Evolutionary conservation across 73 alveolate species (phyloP).

Genomic region (Tetrahymena elliotti): DNA sequence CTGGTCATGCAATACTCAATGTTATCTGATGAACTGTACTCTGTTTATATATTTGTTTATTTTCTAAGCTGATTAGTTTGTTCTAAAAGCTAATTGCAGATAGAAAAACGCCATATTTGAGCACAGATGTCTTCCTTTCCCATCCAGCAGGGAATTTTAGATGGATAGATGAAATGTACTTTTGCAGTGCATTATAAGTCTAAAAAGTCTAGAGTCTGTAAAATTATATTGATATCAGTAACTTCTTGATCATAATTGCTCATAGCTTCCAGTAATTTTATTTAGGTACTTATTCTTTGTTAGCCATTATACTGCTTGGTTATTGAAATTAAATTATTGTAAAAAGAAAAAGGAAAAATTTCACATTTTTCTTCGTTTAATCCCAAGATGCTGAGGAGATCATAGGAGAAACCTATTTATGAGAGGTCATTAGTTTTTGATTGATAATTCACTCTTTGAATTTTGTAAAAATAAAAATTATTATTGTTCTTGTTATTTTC

Average conservation of each 20-base stretch:
- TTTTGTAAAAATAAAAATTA: not conserved
- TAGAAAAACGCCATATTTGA: not conserved
- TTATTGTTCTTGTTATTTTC: not conserved
- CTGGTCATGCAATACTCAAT: not conserved
- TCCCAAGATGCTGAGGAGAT: not conserved
- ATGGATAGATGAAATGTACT: not conserved
- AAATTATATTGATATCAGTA: not conserved
- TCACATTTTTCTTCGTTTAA: not conserved
- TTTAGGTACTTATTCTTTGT: not conserved
- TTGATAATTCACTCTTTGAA: not conserved
- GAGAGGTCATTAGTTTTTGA: not conserved
- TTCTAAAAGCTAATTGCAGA: not conserved
- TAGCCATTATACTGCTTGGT: not conserved
- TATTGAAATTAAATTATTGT: not conserved
- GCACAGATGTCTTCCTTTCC: not conserved
- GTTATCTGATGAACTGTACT: not conserved
- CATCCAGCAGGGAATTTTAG: not conserved
- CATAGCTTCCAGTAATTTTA: not conserved
- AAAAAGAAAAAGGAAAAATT: not conserved
- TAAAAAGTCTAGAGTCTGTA: not conserved
- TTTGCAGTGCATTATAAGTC: not conserved
- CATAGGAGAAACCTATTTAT: not conserved
- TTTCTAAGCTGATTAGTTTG: not conserved
- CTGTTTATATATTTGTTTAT: not conserved
- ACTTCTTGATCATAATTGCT: not conserved